Evolutionary conservation across 805 yeast species (phyloP).

Genomic region (Barnettozyma pratensis): DNA sequence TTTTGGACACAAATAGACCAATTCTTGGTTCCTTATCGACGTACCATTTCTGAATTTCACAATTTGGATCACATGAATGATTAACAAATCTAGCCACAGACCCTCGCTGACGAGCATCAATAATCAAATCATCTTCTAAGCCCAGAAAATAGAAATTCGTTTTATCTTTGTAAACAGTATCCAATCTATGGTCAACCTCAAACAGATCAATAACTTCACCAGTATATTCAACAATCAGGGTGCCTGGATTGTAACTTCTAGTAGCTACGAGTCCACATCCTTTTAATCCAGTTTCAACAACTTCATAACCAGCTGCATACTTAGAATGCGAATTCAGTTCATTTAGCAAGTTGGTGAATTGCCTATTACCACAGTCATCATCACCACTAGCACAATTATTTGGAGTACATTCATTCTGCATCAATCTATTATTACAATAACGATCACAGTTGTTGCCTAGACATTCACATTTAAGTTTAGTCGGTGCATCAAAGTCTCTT

Average conservation of each 20-base stretch:
- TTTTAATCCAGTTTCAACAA: slow-evolving; percentile 29
- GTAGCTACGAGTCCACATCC: slow-evolving; percentile 40
- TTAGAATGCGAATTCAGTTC: slow-evolving; percentile 9
- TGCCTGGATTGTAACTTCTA: slow-evolving; percentile 31
- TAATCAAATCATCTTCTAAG: slow-evolving; percentile 37
- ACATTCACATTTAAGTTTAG: slow-evolving; percentile 20
- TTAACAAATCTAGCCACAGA: slow-evolving; percentile 46
- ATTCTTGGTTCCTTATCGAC: slow-evolving; percentile 40
- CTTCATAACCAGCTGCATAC: slow-evolving; percentile 28
- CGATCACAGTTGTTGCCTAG: slow-evolving; percentile 26
- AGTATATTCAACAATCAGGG: slow-evolving; percentile 41
- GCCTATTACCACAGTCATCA: slow-evolving; percentile 34
- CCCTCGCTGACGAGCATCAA: slow-evolving; percentile 41
- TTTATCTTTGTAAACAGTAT: slow-evolving; percentile 28
- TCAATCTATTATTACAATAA: slow-evolving; percentile 27
- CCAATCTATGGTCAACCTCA: slow-evolving; percentile 34
- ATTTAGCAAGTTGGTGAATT: slow-evolving; percentile 23
- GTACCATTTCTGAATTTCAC: slow-evolving; percentile 44
- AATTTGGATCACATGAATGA: slow-evolving; percentile 45
- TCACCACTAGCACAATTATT: slow-evolving; percentile 27
- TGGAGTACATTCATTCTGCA: slow-evolving; percentile 31
- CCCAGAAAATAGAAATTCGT: slow-evolving; percentile 36
- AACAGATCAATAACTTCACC: slow-evolving; percentile 42
- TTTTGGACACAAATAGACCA: slow-evolving; percentile 38
- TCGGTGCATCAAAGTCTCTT: background rate